Conservation (phyloP, 768 basidiomycete genomes). For the Naematelia encephala region DNA sequence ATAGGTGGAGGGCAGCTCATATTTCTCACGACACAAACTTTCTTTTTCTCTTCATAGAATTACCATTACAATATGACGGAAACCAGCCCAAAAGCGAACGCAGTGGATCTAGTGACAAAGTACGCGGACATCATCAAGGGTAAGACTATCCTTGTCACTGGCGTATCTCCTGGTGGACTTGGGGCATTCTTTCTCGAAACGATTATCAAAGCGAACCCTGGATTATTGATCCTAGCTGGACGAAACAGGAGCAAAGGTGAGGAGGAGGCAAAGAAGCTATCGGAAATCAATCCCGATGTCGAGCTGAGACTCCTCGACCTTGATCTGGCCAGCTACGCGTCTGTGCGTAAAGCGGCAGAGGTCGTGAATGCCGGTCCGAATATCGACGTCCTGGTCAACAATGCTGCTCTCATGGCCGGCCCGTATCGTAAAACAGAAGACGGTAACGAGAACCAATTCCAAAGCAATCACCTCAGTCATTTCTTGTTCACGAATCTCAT, state of each 20-base stretch:
- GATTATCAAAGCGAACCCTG: neutral
- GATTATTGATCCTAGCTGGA: neutral
- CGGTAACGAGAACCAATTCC: constrained; percentile 1
- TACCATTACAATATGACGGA: no score
- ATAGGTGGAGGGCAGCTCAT: no score
- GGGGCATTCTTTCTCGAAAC: neutral
- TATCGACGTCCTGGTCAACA: constrained; percentile 8
- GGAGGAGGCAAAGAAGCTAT: neutral
- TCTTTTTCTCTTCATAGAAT: no score
- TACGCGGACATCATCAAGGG: no score
- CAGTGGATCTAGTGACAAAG: no score
- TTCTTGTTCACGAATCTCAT: constrained; percentile 7
- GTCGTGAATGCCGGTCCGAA: neutral
- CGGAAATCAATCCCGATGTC: neutral
- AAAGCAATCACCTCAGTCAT: neutral
- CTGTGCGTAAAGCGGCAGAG: constrained; percentile 1
- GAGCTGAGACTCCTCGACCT: neutral
- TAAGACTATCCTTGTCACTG: constrained; percentile 7
- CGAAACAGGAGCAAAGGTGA: neutral
- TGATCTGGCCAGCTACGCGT: neutral
- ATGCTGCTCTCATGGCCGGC: neutral
- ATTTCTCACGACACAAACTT: no score
- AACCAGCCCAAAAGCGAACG: no score
- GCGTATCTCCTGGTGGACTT: neutral
- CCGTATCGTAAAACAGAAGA: constrained; percentile 1